Evolutionary conservation across 805 yeast genomes (phyloP), one percentile per base, ranked within the genome.

Genomic region (Wickerhamiella qilinensis): DNA sequence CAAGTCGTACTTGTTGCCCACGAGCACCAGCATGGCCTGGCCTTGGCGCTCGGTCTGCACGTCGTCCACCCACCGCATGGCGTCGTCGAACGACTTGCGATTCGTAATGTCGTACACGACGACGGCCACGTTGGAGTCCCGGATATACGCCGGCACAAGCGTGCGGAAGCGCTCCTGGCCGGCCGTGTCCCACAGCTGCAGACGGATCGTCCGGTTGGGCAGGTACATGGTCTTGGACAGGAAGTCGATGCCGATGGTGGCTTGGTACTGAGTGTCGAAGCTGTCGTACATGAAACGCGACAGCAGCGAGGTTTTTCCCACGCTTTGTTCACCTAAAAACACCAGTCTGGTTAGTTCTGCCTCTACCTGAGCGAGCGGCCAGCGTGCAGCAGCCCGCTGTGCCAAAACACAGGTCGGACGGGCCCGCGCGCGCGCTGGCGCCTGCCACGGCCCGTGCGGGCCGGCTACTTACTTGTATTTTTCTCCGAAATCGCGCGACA

Each of bases 221-320:
- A 91, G 65, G 57, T 91, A 91, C 93, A 84, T 83, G 3, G 95
- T 85, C 56, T 82, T 88, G 30, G 93, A 81, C 47, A 91, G 69
- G 54, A 91, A 91, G 57, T 91, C 97, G 45, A 91, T 91, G 20
- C 98, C 98, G 39, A 91, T 85, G 1, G 98, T 88, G 15, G 98
- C 97, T 62, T 73, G 59, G 45, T 91, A 91, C 55, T 86, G 94
- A 29, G 91, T 88, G 58, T 88, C 96, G 58, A 88, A 88, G 16
- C 94, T 80, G 56, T 91, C 97, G 57, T 88, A 88, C 97, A 88
- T 88, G 63, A 91, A 88, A 47, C 97, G 68, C n/a, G 97, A 86
- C 48, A 88, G 83, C 44, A 88, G 69, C 2, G 97, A 88, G 4
- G 98, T 88, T 57, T 88, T 88, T 31, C 98, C 98, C 30, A 88